Evolutionary conservation across 768 basidiomycete genomes (phyloP), one percentile per base, ranked within the genome.

Genomic region (Phanerochaete carnosa): DNA sequence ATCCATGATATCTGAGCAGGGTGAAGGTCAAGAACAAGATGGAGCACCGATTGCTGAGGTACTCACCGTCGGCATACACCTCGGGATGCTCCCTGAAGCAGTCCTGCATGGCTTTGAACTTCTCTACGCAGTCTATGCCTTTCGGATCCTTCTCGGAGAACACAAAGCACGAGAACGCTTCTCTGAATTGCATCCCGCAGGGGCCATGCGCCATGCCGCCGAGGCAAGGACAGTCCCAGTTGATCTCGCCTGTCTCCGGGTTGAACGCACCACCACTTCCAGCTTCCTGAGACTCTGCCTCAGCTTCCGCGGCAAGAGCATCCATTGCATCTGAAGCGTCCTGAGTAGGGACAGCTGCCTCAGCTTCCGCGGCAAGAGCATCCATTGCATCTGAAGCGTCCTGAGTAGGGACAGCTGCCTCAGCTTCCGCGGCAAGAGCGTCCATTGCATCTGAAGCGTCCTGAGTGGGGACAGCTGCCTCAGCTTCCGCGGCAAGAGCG

Each of bases 201-300:
- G 95, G 94, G 6, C 97, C 96, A 70, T 98, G 82, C 11, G 96
- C 96, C 97, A 99, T 98, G 53, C 97, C 97, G 32, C 97, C 97
- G 8, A 99, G 85, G 73, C 97, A 98, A 1, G 97, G 94, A 73
- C 97, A 99, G 71, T 98, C 97, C 97, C 97, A 99, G 77, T 99
- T 99, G 69, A 99, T 98, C 82, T 98, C 95, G 46, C 97, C 97
- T 1, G 97, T 99, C 63, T 86, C 94, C 22, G 95, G 95, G 76
- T 99, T 90, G 80, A 84, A 98, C 4, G 97, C 96, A 39, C 83
- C 83, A 28, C 72, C 72, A 1, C 57, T 57, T 1, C 62, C 64
- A 19, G 57, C 59, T 19, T 63, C 62, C 32, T 61, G 56, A 28
- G 72, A 65, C 51, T 50, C 73, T 25, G 70, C 70, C 13, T 64